Evolutionary conservation across 768 basidiomycete species (phyloP).

Genomic region (Gymnopilus junonius): DNA sequence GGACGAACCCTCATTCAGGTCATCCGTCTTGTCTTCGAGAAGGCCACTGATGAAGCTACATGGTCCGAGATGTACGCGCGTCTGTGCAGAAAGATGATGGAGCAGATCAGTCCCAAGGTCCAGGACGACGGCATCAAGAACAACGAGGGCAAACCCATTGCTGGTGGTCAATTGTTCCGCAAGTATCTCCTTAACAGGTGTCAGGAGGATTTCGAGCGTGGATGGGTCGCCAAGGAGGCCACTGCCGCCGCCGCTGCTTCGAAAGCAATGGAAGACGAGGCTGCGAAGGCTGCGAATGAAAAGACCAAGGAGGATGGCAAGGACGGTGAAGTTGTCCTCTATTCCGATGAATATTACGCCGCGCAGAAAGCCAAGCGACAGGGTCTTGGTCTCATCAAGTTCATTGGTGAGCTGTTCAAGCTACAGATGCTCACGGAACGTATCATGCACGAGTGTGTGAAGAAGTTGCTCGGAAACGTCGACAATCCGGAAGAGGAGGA

Average conservation of each 20-base stretch:
- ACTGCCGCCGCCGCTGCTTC: constrained; percentile 84
- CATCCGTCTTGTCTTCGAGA: constrained; percentile 95
- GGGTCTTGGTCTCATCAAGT: constrained; percentile 95
- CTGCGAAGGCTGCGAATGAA: constrained; percentile 70
- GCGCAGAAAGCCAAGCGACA: constrained; percentile 97
- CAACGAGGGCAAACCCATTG: constrained; percentile 83
- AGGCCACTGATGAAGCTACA: constrained; percentile 93
- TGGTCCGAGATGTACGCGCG: constrained; percentile 99
- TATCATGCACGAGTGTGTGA: constrained; percentile 98
- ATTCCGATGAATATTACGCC: constrained; percentile 95
- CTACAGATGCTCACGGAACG: constrained; percentile 97
- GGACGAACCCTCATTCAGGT: constrained; percentile 95
- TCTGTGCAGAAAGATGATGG: constrained; percentile 95
- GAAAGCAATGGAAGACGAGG: constrained; percentile 87
- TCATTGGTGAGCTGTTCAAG: constrained; percentile 99
- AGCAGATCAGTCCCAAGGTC: constrained; percentile 85
- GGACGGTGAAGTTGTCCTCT: constrained; percentile 74
- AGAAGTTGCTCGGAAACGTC: constrained; percentile 92
- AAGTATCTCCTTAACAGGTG: constrained; percentile 97
- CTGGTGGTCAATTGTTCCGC: constrained; percentile 93
- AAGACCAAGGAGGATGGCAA: constrained; percentile 47
- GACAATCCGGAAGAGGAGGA: constrained; percentile 98
- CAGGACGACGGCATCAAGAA: constrained; percentile 88
- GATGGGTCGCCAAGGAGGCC: constrained; percentile 89
- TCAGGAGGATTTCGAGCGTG: constrained; percentile 97